Percentiles rank a stretch among this genome's conserved stretches.
Conservation (phyloP, 345 rosid species). For the Citrus maxima region DNA sequence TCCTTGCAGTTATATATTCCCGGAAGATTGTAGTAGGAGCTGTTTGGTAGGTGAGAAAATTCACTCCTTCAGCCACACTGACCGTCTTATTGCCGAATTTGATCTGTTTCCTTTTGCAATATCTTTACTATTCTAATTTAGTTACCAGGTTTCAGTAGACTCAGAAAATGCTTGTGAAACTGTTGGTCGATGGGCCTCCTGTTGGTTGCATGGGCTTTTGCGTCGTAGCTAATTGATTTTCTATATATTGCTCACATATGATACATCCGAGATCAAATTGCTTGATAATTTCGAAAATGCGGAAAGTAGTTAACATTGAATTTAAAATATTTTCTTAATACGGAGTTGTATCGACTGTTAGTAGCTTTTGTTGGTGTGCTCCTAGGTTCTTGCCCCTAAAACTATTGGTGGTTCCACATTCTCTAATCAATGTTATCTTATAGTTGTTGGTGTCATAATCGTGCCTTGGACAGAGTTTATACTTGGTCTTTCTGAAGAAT, state of each 20-base stretch:
- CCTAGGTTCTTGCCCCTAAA: neutral
- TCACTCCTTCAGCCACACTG: neutral
- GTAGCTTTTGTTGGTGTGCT: neutral
- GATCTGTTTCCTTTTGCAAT: neutral
- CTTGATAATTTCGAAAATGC: neutral
- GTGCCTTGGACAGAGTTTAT: neutral
- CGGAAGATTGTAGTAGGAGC: conserved; percentile 10
- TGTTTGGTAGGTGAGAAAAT: conserved; percentile 28
- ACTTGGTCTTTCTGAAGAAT: neutral
- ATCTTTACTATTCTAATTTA: neutral
- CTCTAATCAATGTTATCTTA: neutral
- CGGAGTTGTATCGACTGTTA: too few relatives aligned
- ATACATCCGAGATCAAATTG: neutral
- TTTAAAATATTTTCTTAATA: neutral
- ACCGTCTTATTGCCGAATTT: neutral
- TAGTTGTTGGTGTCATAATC: neutral
- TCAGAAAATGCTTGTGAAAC: neutral
- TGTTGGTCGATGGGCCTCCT: neutral
- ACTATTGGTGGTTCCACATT: neutral
- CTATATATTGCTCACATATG: neutral
- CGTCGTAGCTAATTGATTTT: neutral
- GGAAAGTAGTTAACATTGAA: neutral
- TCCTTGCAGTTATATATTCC: conserved; percentile 13
- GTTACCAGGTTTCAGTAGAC: neutral
- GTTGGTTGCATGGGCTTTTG: neutral